Base-by-base conservation (phyloP, 2,329 filamentous ascomycete genomes). In the Aureobasidium sp. region DNA sequence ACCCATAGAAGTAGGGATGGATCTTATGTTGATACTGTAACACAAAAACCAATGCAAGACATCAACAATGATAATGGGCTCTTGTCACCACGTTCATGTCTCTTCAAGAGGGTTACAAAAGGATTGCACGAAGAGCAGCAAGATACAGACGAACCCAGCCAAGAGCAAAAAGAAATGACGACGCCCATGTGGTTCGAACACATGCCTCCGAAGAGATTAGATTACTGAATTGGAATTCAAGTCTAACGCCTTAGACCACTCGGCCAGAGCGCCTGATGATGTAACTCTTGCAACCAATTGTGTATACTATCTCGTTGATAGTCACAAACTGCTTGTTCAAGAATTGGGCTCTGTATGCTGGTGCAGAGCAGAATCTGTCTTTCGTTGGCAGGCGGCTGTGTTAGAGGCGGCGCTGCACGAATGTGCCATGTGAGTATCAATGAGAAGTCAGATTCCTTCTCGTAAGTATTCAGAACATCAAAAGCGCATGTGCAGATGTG, bases 181-280 rank as follows among this genome's bases (percentile, higher is more conserved):
- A 59, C 63, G 62, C 59, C 53, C 52, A 59, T 62, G 63, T 57
- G 65, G 65, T 63, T 66, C 62, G 65, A 66, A 66, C 65, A 57
- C 63, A 59, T 57, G 65, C 61, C 59, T 52, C 59, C 65, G 57
- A 62, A 63, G 57, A 55, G 59, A 66, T 59, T 53, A 63, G 62
- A 66, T 65, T 34, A n/a, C 60, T 58, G 49, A 55, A 53, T 37
- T 30, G 29, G 13, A 13, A 59, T 66, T 66, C 65, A 64, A 66
- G 65, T 66, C 65, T 66, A 53, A 61, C 65, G 54, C 65, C 55
- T 64, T 66, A 66, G 47, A 66, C 65, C 65, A 66, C 65, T 66
- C 65, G 55, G 65, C 54, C 65, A 66, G 50, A 62, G 49, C 62
- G 60, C 48, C 64, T 37, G 34, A n/a, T 39, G 27, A 10, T 25